Evolutionary conservation across 2,329 filamentous ascomycete species (phyloP), one percentile per base, ranked within the genome.

Genomic region (Monilinia fructigena): DNA sequence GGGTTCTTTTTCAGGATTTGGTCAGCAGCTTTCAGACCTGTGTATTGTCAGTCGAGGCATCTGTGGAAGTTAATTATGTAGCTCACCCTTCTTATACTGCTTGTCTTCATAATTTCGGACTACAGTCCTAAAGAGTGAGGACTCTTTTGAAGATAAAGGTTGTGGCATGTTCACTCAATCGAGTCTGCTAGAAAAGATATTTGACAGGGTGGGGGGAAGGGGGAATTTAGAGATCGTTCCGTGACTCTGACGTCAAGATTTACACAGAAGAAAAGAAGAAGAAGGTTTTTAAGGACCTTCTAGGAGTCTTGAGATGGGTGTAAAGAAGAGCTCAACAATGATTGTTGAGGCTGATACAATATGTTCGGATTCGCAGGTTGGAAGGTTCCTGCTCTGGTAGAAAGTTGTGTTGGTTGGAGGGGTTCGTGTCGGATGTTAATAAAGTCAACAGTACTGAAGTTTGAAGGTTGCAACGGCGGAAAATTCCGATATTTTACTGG

Each of bases 91-190:
- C 82, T 98, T 99, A 83, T 98, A 97, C 77, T 98, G 94, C 80
- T 99, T 99, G 77, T 93, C 90, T 80, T 99, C 95, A 83, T 98
- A 99, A 80, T 92, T 89, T 78, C 94, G 93, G 75, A 99, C 92
- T 71, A 99, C 89, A 77, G 93, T 92, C 70, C 93, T 90, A 80
- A 99, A 99, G 81, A 97, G 89, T 78, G 93, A 89, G 74, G 88
- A 88, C 85, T 99, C 95, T 82, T 98, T 98, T 76, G 92, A 88
- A 76, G 84, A 87, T 69, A 93, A 83, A 76, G 84, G 85, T 79
- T 92, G 89, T 72, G 89, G 87, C 89, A 91, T 91, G 72, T 77
- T 78, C 68, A 23, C 31, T 47, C 61, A 67, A 66, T 68, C 62
- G 54, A 28, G 42, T 59, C 23, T 52, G 23, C 56, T 48, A 31